phyloP scores from a whole-genome alignment of 768 basidiomycete genomes.

The Boletus tomentosulus region DNA sequence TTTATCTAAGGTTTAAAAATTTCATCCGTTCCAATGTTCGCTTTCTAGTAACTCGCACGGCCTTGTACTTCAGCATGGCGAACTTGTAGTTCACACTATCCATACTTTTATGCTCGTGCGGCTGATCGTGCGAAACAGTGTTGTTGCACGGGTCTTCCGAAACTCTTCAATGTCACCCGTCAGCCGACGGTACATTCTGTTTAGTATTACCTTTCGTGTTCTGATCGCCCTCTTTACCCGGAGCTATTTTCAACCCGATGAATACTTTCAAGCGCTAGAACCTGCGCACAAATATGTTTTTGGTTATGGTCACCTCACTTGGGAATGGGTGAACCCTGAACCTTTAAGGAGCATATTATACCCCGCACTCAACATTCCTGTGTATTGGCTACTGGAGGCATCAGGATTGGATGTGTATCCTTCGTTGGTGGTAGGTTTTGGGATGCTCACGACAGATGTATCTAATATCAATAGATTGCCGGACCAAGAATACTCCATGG shows the following conservation, averaged over 20 bases:
- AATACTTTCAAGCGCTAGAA: constrained; percentile 93
- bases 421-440: constrained; percentile 55
- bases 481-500: constrained; percentile 79
- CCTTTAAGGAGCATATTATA: constrained; percentile 82
- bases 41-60: background rate
- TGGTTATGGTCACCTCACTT: constrained; percentile 88
- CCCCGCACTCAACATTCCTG: constrained; percentile 73
- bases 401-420: constrained; percentile 49
- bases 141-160: background rate
- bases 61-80: background rate
- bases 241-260: constrained; percentile 96
- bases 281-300: constrained; percentile 86
- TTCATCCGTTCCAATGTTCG: background rate
- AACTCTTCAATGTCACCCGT: background rate
- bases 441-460: background rate
- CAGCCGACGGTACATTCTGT: constrained; percentile 10
- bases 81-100: too few species aligned
- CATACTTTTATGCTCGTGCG: too few species aligned
- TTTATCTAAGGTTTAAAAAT: background rate
- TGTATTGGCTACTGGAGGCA: constrained; percentile 67
- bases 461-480: constrained; percentile 45
- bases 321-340: constrained; percentile 81
- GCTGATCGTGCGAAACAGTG: background rate
- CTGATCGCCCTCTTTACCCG: constrained; percentile 63
- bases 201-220: constrained; percentile 51